These are phyloP conservation scores for Leishmania guyanensis DNA, from an alignment of 208 protist species.

Conservation along the genomic window DNA sequence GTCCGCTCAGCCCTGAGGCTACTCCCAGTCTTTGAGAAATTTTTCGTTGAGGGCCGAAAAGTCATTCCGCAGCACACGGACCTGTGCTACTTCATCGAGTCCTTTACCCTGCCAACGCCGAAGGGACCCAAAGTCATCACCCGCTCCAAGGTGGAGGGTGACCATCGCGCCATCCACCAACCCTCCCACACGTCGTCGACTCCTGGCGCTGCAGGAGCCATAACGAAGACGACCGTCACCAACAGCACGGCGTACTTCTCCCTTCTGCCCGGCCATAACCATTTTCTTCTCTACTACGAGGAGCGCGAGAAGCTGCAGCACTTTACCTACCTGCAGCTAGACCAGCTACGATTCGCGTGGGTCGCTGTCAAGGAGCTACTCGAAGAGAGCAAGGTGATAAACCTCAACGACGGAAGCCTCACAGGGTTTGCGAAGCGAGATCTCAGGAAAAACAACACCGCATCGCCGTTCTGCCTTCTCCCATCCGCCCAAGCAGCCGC, in stretches of 20 bases:
- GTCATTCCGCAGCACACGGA: slow-evolving; percentile 60
- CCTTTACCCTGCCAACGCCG: slow-evolving; percentile 65
- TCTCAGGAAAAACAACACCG: slow-evolving; percentile 66
- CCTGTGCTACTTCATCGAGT: slow-evolving; percentile 47
- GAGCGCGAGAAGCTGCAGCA: slow-evolving; percentile 40
- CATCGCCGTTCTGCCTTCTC: slow-evolving; percentile 32
- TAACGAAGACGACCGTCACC: slow-evolving; percentile 38
- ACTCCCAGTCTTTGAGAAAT: slow-evolving; percentile 52
- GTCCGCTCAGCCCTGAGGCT: slow-evolving; percentile 34
- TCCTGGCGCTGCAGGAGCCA: slow-evolving; percentile 14
- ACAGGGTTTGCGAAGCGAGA: slow-evolving; percentile 66
- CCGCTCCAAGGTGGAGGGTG: slow-evolving; percentile 59
- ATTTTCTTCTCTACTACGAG: slow-evolving; percentile 82
- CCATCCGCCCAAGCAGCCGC: background rate
- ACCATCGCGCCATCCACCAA: slow-evolving; percentile 24
- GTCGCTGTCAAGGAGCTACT: slow-evolving; percentile 73
- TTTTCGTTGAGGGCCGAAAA: slow-evolving; percentile 51
- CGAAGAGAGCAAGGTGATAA: slow-evolving; percentile 54
- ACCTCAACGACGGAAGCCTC: slow-evolving; percentile 58
- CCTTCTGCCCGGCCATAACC: slow-evolving; percentile 56
- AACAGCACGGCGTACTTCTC: slow-evolving; percentile 70
- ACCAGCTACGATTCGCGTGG: slow-evolving; percentile 76
- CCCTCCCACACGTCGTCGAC: slow-evolving; percentile 19
- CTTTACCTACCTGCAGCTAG: slow-evolving; percentile 76
- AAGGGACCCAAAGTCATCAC: slow-evolving; percentile 63